Percentiles rank a stretch among this genome's conserved stretches.
These are phyloP conservation scores for Hansenula sp. DNA, from an alignment of 1,139 yeast genomes.

Conservation along the genomic window DNA sequence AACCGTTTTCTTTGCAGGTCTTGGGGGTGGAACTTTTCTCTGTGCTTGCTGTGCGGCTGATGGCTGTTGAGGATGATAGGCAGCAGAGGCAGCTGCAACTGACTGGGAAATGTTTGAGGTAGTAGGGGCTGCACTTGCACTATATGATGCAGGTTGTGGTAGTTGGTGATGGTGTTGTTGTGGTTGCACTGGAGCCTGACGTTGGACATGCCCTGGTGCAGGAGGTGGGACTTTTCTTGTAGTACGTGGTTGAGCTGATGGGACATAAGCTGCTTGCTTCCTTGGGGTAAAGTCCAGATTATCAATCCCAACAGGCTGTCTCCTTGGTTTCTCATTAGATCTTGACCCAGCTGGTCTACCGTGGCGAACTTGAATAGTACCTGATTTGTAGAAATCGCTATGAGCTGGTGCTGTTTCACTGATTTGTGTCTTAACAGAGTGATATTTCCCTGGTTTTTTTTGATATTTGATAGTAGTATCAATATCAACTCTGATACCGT, in stretches of 20 bases:
- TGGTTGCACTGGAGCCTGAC: slow-evolving; percentile 2
- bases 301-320: slow-evolving; percentile 26
- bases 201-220: slow-evolving; percentile 11
- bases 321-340: slow-evolving; percentile 71
- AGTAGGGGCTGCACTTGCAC: slow-evolving; percentile 14
- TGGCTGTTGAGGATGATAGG: slow-evolving; percentile 22
- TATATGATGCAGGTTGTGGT: slow-evolving; percentile 25
- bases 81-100: slow-evolving; percentile 27
- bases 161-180: slow-evolving; percentile 15
- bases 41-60: slow-evolving; percentile 9
- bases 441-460: slow-evolving; percentile 86
- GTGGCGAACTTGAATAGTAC: slow-evolving; percentile 74
- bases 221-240: slow-evolving; percentile 26
- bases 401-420: slow-evolving; percentile 57
- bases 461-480: slow-evolving; percentile 77
- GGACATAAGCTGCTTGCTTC: slow-evolving; percentile 8
- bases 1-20: slow-evolving; percentile 27
- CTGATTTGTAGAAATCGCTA: slow-evolving; percentile 82
- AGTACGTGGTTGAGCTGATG: slow-evolving; percentile 10
- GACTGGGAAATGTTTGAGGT: slow-evolving; percentile 23
- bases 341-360: slow-evolving; percentile 75
- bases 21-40: slow-evolving; percentile 25
- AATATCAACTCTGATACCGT: slow-evolving; percentile 57
- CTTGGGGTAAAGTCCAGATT: slow-evolving; percentile 21
- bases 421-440: slow-evolving; percentile 63